These are phyloP conservation scores for Oryza meridionalis DNA, from an alignment of 176 grass and related monocot species.

Conservation along the genomic window DNA sequence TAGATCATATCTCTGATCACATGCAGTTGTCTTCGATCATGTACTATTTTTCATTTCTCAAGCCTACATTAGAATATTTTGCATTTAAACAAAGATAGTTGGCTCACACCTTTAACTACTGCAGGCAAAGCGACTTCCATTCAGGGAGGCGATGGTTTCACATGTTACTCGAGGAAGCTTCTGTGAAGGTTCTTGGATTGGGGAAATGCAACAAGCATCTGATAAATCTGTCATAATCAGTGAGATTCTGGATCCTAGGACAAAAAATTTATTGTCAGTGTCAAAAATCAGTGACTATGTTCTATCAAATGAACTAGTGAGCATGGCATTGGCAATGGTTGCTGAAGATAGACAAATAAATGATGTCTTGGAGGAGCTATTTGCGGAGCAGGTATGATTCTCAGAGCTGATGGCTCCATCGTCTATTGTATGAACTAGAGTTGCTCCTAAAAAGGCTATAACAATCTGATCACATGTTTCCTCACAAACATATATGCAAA, in stretches of 20 bases:
- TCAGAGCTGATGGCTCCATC: background rate
- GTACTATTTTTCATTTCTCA: slow-evolving; percentile 25
- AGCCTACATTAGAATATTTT: background rate
- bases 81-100: slow-evolving; percentile 21
- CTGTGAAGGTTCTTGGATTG: slow-evolving; percentile 83
- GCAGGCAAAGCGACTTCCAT: slow-evolving; percentile 77
- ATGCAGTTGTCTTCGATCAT: background rate
- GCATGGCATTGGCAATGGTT: slow-evolving; percentile 85
- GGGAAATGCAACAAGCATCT: slow-evolving; percentile 86
- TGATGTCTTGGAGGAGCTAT: slow-evolving; percentile 76
- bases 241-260: slow-evolving; percentile 83
- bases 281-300: slow-evolving; percentile 84
- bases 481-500: slow-evolving; percentile 19
- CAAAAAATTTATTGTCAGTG: slow-evolving; percentile 72
- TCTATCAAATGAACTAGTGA: slow-evolving; percentile 86
- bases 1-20: slow-evolving; percentile 3
- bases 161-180: slow-evolving; percentile 50
- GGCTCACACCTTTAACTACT: background rate
- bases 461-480: background rate
- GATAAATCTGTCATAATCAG: slow-evolving; percentile 82
- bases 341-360: slow-evolving; percentile 82
- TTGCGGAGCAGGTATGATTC: slow-evolving; percentile 64
- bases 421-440: background rate
- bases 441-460: background rate
- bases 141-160: slow-evolving; percentile 38